phyloP scores from a whole-genome alignment of 139 green algal species.

The Micromonas commoda region DNA sequence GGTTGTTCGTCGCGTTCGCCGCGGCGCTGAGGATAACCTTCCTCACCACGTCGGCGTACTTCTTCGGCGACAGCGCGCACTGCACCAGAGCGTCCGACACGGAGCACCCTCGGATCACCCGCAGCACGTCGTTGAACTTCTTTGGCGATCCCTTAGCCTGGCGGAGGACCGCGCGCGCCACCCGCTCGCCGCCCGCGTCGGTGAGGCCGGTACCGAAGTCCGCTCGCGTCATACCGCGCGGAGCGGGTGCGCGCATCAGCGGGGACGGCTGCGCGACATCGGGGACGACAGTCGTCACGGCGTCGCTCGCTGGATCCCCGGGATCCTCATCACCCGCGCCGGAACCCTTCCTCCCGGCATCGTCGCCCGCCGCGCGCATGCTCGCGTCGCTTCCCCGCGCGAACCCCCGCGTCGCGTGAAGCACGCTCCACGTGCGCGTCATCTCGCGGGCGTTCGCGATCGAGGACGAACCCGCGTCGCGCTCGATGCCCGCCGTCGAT shows the following conservation, averaged over 20 bases:
- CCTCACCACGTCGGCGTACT: neutral
- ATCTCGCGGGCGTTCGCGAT: neutral
- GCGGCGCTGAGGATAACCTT: neutral
- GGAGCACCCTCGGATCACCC: neutral
- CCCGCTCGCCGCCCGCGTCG: neutral
- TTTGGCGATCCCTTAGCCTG: conserved; percentile 4
- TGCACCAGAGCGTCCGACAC: conserved; percentile 5
- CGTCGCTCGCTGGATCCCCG: too few species aligned
- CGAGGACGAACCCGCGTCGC: too few species aligned
- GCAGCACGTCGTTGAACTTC: conserved; percentile 1
- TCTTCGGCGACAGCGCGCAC: conserved; percentile 20
- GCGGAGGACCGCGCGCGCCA: neutral
- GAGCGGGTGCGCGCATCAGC: neutral
- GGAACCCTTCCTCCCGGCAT: neutral
- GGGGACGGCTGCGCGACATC: neutral
- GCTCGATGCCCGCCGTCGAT: too few species aligned
- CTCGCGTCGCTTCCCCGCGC: neutral
- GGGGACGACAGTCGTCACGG: neutral
- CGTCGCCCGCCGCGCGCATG: too few species aligned
- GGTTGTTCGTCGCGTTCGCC: conserved; percentile 17
- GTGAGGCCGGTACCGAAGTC: neutral
- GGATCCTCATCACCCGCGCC: neutral
- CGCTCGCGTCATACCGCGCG: neutral
- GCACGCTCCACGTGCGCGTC: neutral
- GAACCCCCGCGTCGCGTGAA: neutral